Evolutionary conservation across 2,329 filamentous ascomycete genomes (phyloP).

Genomic region (Colletotrichum nymphaeae): DNA sequence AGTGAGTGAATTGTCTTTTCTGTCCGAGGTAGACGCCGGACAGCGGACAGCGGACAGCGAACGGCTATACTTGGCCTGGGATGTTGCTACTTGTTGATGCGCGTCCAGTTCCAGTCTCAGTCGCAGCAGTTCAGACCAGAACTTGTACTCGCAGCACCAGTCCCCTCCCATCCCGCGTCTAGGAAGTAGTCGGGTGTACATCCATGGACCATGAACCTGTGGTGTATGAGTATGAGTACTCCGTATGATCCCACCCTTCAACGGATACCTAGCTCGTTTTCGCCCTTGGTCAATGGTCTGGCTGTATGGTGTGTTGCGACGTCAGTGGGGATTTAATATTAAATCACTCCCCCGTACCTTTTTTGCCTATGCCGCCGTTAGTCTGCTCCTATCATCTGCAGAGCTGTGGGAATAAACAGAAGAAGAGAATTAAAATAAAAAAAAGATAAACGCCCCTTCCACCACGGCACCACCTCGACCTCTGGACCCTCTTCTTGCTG

Average conservation of each 20-base stretch:
- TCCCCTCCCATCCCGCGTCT: not conserved
- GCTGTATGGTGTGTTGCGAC: slow-evolving; percentile 29
- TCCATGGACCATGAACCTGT: not conserved
- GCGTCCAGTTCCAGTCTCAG: not conserved
- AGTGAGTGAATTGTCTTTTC: not conserved
- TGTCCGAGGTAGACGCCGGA: not conserved
- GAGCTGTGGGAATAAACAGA: slow-evolving; percentile 29
- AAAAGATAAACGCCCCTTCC: slow-evolving; percentile 28
- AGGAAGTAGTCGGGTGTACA: not conserved
- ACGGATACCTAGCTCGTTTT: slow-evolving; percentile 14
- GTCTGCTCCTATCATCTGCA: slow-evolving; percentile 20
- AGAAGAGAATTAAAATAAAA: slow-evolving; percentile 15
- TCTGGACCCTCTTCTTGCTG: slow-evolving; percentile 2
- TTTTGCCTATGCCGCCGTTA: slow-evolving; percentile 8
- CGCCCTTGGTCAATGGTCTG: not conserved
- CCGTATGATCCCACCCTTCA: not conserved
- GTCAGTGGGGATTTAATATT: slow-evolving; percentile 38
- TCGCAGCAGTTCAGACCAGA: no score
- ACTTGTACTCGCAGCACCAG: not conserved
- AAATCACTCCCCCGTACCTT: slow-evolving; percentile 24
- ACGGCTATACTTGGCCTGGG: not conserved
- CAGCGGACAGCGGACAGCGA: not conserved
- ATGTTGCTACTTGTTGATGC: not conserved
- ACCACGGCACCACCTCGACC: slow-evolving; percentile 7
- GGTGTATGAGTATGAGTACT: not conserved